Evolutionary conservation across 2,329 filamentous ascomycete species (phyloP).

Genomic region (Dichotomopilus funicola): DNA sequence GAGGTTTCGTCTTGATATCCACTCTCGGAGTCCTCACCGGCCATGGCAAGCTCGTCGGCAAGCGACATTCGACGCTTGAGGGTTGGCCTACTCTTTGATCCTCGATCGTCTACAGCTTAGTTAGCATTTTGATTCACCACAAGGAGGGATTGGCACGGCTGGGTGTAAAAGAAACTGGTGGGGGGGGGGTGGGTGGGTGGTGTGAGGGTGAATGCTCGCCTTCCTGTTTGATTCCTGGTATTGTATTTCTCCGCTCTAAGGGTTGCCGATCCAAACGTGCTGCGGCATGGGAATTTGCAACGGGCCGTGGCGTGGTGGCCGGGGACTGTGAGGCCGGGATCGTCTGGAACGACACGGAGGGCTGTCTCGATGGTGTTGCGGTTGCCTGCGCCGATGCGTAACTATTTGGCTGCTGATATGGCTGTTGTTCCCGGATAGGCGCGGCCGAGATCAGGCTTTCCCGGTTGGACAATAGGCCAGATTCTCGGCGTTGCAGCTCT

Average conservation of each 20-base stretch:
- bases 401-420: background rate
- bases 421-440: background rate
- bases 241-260: slow-evolving; percentile 14
- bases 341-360: slow-evolving; percentile 10
- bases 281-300: background rate
- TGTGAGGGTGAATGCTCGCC: slow-evolving; percentile 3
- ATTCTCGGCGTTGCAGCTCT: slow-evolving; percentile 19
- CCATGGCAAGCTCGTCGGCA: slow-evolving; percentile 18
- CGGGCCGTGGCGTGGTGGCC: background rate
- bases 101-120: background rate
- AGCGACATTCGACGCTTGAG: slow-evolving; percentile 15
- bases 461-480: slow-evolving; percentile 5
- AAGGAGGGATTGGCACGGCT: background rate
- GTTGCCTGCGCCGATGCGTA: background rate
- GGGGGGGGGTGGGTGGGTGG: no score
- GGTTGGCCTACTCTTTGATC: background rate
- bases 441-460: background rate
- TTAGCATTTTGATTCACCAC: background rate
- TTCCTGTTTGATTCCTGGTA: slow-evolving; percentile 15
- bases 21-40: slow-evolving; percentile 15
- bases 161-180: background rate
- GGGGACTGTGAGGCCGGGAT: background rate
- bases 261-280: background rate
- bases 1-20: slow-evolving; percentile 12
- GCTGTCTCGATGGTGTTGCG: background rate